Evolutionary conservation across 257 asterid genomes (phyloP).

Genomic region (Solanum boliviense): DNA sequence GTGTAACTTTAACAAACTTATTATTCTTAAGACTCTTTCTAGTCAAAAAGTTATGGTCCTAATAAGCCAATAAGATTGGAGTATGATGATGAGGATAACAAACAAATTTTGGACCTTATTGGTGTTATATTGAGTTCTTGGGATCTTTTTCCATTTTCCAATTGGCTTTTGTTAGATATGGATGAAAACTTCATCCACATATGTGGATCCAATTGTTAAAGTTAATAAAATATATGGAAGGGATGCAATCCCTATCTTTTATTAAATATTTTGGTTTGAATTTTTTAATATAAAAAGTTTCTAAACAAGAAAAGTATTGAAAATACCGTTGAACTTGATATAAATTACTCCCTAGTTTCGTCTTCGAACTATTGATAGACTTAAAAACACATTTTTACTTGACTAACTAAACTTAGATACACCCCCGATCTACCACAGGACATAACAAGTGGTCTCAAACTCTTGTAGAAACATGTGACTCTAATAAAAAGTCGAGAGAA

Average conservation of each 20-base stretch:
- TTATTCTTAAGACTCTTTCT: conserved; percentile 1
- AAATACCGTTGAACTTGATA: no score
- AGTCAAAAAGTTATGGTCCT: conserved; percentile 5
- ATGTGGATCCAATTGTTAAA: neutral
- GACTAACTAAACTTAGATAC: no score
- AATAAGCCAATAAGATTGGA: neutral
- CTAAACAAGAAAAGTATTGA: no score
- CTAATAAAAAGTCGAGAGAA: neutral
- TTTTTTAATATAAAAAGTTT: no score
- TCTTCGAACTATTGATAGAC: neutral
- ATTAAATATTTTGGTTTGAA: neutral
- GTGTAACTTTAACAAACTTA: conserved; percentile 49
- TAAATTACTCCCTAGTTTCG: no score
- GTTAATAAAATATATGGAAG: neutral
- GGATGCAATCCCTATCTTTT: neutral
- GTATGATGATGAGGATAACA: neutral
- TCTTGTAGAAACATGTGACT: neutral
- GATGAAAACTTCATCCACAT: neutral
- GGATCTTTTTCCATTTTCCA: neutral
- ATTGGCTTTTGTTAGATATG: neutral
- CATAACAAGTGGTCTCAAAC: neutral
- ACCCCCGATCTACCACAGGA: rapidly evolving
- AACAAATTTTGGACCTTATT: neutral
- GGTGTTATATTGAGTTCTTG: neutral
- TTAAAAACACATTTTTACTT: neutral